Percentiles rank a stretch among this genome's conserved stretches.
These are phyloP conservation scores for Orbilia oligospora DNA, from an alignment of 2,329 filamentous ascomycete genomes.

Conservation along the genomic window DNA sequence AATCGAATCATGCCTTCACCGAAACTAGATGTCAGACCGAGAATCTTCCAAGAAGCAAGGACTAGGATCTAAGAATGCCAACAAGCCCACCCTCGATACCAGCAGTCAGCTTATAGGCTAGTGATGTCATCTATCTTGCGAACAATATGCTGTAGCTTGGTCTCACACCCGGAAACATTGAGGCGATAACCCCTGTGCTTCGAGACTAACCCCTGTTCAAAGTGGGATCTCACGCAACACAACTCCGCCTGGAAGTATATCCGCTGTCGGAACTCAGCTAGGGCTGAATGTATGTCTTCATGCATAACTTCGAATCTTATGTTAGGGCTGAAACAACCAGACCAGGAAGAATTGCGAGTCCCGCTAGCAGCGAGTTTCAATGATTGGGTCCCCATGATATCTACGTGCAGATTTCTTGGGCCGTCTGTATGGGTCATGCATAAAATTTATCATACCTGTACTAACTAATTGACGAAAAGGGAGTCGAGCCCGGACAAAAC, in stretches of 20 bases:
- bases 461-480: no score
- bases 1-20: no score
- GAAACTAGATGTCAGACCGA: neutral
- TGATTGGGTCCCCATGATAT: no score
- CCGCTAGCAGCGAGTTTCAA: no score
- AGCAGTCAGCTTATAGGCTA: slow-evolving; percentile 10
- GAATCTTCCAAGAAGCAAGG: no score
- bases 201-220: no score
- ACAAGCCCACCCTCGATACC: neutral
- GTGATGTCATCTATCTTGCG: neutral
- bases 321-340: neutral
- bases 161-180: neutral
- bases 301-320: neutral
- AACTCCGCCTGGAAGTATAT: neutral
- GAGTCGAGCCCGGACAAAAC: no score
- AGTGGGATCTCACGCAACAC: neutral
- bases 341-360: no score
- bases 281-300: slow-evolving; percentile 24
- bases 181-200: neutral
- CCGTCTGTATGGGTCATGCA: no score
- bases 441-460: no score
- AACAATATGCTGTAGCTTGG: neutral
- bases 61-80: neutral
- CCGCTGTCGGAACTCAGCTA: slow-evolving; percentile 9
- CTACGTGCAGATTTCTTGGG: no score